Evolutionary conservation across 1,284 basidiomycete genomes (phyloP).

Genomic region (Ceratobasidium sp.): DNA sequence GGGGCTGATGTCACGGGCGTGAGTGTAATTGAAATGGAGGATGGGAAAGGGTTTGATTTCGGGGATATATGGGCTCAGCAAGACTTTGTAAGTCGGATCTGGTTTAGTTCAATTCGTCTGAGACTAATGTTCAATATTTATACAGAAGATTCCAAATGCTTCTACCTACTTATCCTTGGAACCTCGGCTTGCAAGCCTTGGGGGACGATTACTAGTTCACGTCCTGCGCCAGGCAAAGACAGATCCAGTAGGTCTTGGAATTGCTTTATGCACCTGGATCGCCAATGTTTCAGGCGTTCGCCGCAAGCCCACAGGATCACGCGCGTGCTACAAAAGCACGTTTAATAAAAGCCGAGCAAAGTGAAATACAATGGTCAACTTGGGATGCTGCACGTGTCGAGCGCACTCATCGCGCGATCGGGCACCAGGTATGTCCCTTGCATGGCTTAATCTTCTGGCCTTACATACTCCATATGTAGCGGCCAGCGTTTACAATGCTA

Average conservation of each 20-base stretch:
- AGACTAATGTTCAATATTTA: background rate
- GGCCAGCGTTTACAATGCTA: constrained; percentile 40
- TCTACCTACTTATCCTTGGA: constrained; percentile 43
- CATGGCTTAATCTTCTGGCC: too few species aligned
- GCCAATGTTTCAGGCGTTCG: constrained; percentile 1
- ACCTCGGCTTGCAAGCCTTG: constrained; percentile 45
- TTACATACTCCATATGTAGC: background rate
- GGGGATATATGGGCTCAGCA: constrained; percentile 46
- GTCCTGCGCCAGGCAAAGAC: constrained; percentile 44
- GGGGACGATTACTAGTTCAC: constrained; percentile 45
- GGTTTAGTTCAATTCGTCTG: background rate
- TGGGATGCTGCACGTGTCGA: constrained; percentile 44
- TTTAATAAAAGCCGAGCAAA: constrained; percentile 38
- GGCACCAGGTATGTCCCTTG: constrained; percentile 43
- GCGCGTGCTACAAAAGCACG: constrained; percentile 46
- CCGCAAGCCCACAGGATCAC: constrained; percentile 42
- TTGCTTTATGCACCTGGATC: background rate
- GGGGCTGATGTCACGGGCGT: constrained; percentile 58
- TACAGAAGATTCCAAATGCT: constrained; percentile 41
- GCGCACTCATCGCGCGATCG: constrained; percentile 46
- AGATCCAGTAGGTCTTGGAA: constrained; percentile 13
- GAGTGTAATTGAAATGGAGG: constrained; percentile 53
- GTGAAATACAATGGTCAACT: constrained; percentile 44
- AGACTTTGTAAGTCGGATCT: constrained; percentile 35
- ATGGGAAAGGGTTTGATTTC: constrained; percentile 48